Evolutionary conservation across 2,329 filamentous ascomycete species (phyloP).

Genomic region (Calonectria honghensis): DNA sequence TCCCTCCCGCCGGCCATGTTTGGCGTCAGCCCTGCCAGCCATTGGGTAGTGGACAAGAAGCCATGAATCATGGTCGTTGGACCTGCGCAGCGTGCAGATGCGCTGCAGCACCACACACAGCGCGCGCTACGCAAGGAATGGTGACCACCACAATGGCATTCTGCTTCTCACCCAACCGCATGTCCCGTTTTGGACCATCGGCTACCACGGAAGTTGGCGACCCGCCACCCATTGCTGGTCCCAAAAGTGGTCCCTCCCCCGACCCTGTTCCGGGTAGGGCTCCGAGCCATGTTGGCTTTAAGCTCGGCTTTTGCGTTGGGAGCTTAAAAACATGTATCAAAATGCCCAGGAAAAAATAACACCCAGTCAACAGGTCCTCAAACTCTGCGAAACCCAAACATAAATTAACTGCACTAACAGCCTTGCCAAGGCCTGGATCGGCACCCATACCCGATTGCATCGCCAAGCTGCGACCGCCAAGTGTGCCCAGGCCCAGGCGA

Average conservation of each 20-base stretch:
- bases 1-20: slow-evolving; percentile 3
- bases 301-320: slow-evolving; percentile 8
- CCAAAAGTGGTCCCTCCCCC: slow-evolving; percentile 8
- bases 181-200: slow-evolving; percentile 15
- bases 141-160: slow-evolving; percentile 15
- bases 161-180: neutral
- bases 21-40: slow-evolving; percentile 14
- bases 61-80: neutral
- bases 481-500: slow-evolving; percentile 26
- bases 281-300: slow-evolving; percentile 10
- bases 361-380: neutral
- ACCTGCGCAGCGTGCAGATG: slow-evolving; percentile 5
- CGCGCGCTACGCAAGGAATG: slow-evolving; percentile 17
- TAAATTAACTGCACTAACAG: slow-evolving; percentile 30
- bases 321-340: slow-evolving; percentile 34
- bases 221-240: slow-evolving; percentile 2
- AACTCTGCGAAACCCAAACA: slow-evolving; percentile 22
- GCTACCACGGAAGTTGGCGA: slow-evolving; percentile 19
- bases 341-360: neutral
- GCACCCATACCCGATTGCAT: slow-evolving; percentile 53
- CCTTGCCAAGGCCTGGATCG: slow-evolving; percentile 54
- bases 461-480: slow-evolving; percentile 50
- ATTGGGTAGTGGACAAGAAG: neutral
- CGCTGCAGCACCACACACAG: neutral
- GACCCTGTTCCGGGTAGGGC: slow-evolving; percentile 17